Base-by-base conservation (phyloP, 169 alveolate genomes). In the Eimeria necatrix region DNA sequence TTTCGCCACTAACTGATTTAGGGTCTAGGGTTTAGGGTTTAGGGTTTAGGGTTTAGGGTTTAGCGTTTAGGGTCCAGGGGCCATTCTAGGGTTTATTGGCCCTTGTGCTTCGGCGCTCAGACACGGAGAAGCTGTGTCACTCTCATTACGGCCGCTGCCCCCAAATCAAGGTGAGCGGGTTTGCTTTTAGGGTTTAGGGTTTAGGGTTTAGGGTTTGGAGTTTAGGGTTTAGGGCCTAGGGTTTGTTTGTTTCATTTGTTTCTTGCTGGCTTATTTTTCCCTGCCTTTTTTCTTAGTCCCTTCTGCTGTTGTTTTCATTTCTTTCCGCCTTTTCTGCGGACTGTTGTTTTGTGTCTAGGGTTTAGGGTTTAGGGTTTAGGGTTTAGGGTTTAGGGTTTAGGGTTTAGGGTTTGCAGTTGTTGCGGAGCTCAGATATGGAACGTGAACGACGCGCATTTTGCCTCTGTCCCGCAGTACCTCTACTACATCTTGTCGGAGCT, bases 141-240 rank as follows among this genome's bases (percentile, higher is more conserved):
- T 74, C 84, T 0, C 95, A 91, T 84, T 76, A 78, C 73, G 95
- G 95, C 52, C 59, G 91, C 84, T 91, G 95, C 56, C 95, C 95
- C 0, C 59, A 52, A 9, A 87, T 91, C 73, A 48, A 48, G 91
- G 95, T 78, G 68, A 56, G 64, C 64, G 64, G 7, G n/a, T n/a
- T n/a, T n/a, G 20, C 64, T 12, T 53, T 53, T 87, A 51, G 48
- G 32, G 22, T 32, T n/a, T n/a, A n/a, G n/a, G 10, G 10, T 70
- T 26, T 68, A 20, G 78, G n/a, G 48, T n/a, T n/a, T n/a, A n/a
- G n/a, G n/a, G n/a, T n/a, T n/a, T n/a, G n/a, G n/a, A n/a, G n/a
- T n/a, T n/a, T n/a, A 7, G n/a, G 24, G 10, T 74, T 56, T 49
- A 14, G 68, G 3, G 3, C 74, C n/a, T 22, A 7, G 10, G 59